These are phyloP conservation scores for Stemphylium vesicarium DNA, from an alignment of 2,329 filamentous ascomycete genomes.

Conservation along the genomic window DNA sequence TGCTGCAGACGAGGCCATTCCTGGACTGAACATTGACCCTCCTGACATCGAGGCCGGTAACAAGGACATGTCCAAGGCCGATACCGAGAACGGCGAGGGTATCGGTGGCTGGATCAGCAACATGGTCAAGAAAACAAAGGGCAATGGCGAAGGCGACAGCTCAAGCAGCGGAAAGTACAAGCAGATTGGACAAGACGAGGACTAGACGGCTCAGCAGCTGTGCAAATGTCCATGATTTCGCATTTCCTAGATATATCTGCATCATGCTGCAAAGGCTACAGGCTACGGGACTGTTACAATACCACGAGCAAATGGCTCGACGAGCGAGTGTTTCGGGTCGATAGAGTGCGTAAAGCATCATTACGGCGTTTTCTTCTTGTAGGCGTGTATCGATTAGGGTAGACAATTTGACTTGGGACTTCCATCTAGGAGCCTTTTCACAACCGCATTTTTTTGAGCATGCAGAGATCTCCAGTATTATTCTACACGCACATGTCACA, in stretches of 20 bases:
- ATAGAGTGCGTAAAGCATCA: conserved; percentile 40
- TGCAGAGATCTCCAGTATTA: neutral
- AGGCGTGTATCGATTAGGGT: neutral
- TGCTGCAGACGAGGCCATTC: conserved; percentile 68
- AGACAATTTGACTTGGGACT: conserved; percentile 8
- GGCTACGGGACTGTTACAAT: conserved; percentile 30
- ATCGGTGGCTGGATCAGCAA: conserved; percentile 73
- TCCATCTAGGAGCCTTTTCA: neutral
- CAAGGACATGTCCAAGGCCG: conserved; percentile 48
- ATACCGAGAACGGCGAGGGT: conserved; percentile 56
- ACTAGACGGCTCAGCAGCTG: conserved; percentile 17
- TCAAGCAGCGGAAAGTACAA: conserved; percentile 56
- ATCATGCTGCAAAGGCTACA: conserved; percentile 18
- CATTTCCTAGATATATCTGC: conserved; percentile 30
- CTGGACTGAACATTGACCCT: conserved; percentile 81
- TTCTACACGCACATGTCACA: too few species aligned
- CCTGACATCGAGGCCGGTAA: conserved; percentile 67
- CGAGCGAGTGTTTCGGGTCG: conserved; percentile 29
- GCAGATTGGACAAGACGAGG: conserved; percentile 53
- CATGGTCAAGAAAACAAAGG: conserved; percentile 64
- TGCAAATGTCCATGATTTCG: conserved; percentile 15
- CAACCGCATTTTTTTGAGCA: neutral
- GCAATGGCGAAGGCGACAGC: conserved; percentile 51
- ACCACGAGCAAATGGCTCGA: conserved; percentile 27
- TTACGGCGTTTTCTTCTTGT: conserved; percentile 15